Evolutionary conservation across 192 early-diverging fungal species (phyloP).

Genomic region (Coemansia sp.): DNA sequence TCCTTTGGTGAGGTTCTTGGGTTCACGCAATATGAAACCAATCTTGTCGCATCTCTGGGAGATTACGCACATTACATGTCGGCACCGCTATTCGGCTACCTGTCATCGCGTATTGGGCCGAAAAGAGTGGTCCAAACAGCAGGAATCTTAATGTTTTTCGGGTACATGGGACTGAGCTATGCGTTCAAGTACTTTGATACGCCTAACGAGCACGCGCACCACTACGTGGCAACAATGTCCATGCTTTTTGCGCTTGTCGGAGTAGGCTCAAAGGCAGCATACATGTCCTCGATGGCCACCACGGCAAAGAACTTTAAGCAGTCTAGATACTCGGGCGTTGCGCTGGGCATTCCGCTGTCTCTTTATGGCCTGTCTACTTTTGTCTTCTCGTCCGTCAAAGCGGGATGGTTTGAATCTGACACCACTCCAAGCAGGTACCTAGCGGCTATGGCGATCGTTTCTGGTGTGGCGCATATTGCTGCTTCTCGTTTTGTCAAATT

Average conservation of each 20-base stretch:
- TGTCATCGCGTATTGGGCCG: slow-evolving; percentile 53
- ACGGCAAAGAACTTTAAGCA: slow-evolving; percentile 63
- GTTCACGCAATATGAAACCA: slow-evolving; percentile 64
- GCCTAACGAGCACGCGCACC: slow-evolving; percentile 10
- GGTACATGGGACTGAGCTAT: slow-evolving; percentile 46
- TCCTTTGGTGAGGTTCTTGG: slow-evolving; percentile 56
- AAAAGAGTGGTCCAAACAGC: slow-evolving; percentile 34
- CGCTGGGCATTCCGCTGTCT: slow-evolving; percentile 63
- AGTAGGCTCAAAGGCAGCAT: slow-evolving; percentile 63
- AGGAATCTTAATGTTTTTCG: slow-evolving; percentile 39
- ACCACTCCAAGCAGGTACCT: slow-evolving; percentile 57
- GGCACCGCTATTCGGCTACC: slow-evolving; percentile 61
- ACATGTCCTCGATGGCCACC: slow-evolving; percentile 64
- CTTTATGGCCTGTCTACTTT: slow-evolving; percentile 66
- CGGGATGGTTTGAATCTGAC: slow-evolving; percentile 52
- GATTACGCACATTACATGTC: slow-evolving; percentile 70
- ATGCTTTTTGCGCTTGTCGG: slow-evolving; percentile 60
- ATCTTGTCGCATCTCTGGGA: slow-evolving; percentile 63
- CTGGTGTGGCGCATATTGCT: slow-evolving; percentile 53
- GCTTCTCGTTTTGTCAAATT: slow-evolving; percentile 42
- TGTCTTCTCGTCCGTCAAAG: slow-evolving; percentile 64
- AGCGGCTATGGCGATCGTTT: slow-evolving; percentile 56
- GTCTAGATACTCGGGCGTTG: slow-evolving; percentile 56
- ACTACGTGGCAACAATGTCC: slow-evolving; percentile 52
- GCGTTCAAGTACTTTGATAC: slow-evolving; percentile 23